Evolutionary conservation across 352 stramenopile species (phyloP), one percentile per base, ranked within the genome.

Genomic region (Phytopythium litorale): DNA sequence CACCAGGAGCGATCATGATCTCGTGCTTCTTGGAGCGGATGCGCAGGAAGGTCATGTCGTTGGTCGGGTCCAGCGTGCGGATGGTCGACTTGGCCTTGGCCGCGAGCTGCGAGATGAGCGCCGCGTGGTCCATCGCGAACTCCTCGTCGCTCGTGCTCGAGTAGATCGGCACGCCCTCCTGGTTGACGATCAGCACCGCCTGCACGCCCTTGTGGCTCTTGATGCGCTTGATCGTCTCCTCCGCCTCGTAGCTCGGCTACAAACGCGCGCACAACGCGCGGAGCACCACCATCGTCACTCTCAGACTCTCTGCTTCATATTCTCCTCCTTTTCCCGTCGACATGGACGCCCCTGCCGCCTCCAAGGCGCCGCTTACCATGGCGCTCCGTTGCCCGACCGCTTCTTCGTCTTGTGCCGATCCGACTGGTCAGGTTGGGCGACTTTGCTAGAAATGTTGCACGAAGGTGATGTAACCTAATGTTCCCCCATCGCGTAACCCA

Each of bases 171-270:
- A 97, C 88, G 40, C 91, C 92, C 51, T 98, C 88, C 63, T 96
- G 80, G 77, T 97, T 97, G 55, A 98, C 83, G 68, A 98, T 98
- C 30, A 98, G 77, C 45, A 98, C 89, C 16, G 85, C 88, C 65
- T 97, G 80, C 35, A 98, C 92, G 66, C 92, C 92, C 68, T 97
- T 97, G 81, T 98, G 94, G 53, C 87, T 97, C 63, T 94, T 89
- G 64, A 98, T 94, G 64, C 94, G 89, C 70, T 93, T 94, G 63
- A 98, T 91, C 19, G 90, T 98, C 71, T 98, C 92, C 76, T 98
- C 88, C n/a, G 94, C 90, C 70, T 98, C 94, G 72, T 92, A 90
- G 58, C 81, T 78, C 68, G 81, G 78, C 84, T 94, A 35, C 7
- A 45, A 25, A 1, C 32, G 32, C 30, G 8, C 51, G 7, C 13